A percentile compares a stretch with the other conserved stretches of the same genome.
Conservation (phyloP, 2,329 filamentous ascomycete genomes). For the Xylaria sp. region DNA sequence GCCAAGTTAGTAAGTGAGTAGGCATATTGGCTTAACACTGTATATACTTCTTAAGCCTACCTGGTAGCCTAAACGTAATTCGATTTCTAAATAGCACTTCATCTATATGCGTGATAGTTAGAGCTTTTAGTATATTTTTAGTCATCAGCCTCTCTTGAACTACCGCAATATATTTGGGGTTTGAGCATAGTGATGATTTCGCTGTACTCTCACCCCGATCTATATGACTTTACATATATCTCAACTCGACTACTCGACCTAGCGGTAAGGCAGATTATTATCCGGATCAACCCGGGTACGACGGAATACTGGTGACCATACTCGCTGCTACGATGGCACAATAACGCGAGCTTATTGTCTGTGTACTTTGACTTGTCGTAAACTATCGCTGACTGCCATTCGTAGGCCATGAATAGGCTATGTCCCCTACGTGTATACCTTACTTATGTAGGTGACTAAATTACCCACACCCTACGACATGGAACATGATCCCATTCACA, state of each 20-base stretch:
- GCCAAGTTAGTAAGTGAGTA: neutral
- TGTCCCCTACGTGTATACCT: neutral
- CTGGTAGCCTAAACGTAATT: neutral
- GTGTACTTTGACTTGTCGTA: too few species aligned
- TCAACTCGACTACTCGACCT: neutral
- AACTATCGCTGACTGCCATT: neutral
- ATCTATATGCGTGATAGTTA: neutral
- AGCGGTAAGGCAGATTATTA: neutral
- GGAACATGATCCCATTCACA: neutral
- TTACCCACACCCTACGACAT: too few species aligned
- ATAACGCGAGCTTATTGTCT: too few species aligned
- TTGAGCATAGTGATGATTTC: neutral
- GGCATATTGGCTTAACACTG: neutral
- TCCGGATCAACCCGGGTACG: too few species aligned
- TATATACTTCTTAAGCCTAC: neutral
- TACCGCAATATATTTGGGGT: neutral
- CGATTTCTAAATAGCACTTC: neutral
- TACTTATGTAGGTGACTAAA: too few species aligned
- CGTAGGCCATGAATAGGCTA: neutral
- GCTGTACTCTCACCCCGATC: neutral
- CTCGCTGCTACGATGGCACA: too few species aligned
- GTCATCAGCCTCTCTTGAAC: neutral
- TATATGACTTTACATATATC: neutral
- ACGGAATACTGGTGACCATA: too few species aligned
- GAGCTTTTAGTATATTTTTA: too few species aligned